A percentile compares a stretch with the other conserved stretches of the same genome.
These are phyloP conservation scores for Paecilomyces formosus DNA, from an alignment of 2,329 filamentous ascomycete genomes.

Conservation along the genomic window DNA sequence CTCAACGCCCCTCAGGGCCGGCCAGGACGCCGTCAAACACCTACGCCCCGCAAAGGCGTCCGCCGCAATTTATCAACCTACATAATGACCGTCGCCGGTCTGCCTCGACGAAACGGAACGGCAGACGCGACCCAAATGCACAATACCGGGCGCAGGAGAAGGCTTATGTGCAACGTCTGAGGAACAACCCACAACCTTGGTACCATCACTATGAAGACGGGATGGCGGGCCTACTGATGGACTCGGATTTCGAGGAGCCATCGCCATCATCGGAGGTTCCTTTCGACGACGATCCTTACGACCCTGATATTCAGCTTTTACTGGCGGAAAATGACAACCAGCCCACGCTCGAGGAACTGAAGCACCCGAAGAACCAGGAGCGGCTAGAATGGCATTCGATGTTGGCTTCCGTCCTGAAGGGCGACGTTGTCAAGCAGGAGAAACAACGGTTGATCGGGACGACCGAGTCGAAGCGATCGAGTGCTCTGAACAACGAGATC, in stretches of 20 bases:
- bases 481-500: slow-evolving; percentile 60
- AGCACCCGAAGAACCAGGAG: slow-evolving; percentile 80
- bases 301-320: slow-evolving; percentile 88
- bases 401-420: slow-evolving; percentile 89
- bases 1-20: slow-evolving; percentile 61
- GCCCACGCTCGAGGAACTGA: slow-evolving; percentile 81
- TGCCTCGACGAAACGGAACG: slow-evolving; percentile 47
- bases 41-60: slow-evolving; percentile 60
- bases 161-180: slow-evolving; percentile 86
- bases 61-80: slow-evolving; percentile 40
- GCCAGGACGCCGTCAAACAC: slow-evolving; percentile 70
- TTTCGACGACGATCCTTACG: slow-evolving; percentile 75
- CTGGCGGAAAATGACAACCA: slow-evolving; percentile 85
- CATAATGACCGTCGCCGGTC: slow-evolving; percentile 48
- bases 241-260: slow-evolving; percentile 85
- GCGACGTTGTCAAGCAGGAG: slow-evolving; percentile 95
- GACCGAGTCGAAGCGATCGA: slow-evolving; percentile 64
- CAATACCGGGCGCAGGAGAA: slow-evolving; percentile 81
- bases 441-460: slow-evolving; percentile 90
- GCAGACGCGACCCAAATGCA: slow-evolving; percentile 59
- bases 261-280: slow-evolving; percentile 78
- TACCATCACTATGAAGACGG: slow-evolving; percentile 54
- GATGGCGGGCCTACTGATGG: slow-evolving; percentile 58
- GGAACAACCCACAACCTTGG: slow-evolving; percentile 72
- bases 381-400: slow-evolving; percentile 97